Percentiles rank a stretch among this genome's conserved stretches.
These are phyloP conservation scores for Fusarium denticulatum DNA, from an alignment of 2,329 filamentous ascomycete species.

Conservation along the genomic window DNA sequence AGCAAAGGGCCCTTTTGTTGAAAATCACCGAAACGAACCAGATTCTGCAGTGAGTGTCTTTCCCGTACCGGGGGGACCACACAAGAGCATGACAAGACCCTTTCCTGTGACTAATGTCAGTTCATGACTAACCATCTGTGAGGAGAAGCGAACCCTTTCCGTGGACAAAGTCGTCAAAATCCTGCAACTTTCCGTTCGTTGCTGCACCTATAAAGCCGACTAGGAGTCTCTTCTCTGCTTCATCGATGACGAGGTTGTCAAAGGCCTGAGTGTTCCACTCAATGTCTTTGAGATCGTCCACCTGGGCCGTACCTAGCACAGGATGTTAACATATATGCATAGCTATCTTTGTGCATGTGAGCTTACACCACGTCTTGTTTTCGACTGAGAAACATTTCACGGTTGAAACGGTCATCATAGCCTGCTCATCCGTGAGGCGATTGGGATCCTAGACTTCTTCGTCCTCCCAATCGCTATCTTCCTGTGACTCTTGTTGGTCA, in stretches of 20 bases:
- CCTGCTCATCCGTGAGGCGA: no score
- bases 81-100: constrained; percentile 49
- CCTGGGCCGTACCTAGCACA: no score
- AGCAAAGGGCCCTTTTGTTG: not conserved
- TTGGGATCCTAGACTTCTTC: no score
- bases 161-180: not conserved
- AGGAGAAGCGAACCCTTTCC: not conserved
- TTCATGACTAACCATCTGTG: accelerated
- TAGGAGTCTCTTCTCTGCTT: constrained; percentile 1
- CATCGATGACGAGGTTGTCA: not conserved
- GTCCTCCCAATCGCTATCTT: no score
- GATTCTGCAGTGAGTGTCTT: constrained; percentile 54
- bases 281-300: not conserved
- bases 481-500: no score
- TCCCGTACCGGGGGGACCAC: constrained; percentile 48
- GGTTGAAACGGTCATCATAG: no score
- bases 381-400: no score
- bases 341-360: no score
- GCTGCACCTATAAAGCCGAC: not conserved
- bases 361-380: no score
- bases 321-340: no score
- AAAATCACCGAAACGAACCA: not conserved
- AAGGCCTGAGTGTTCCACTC: not conserved
- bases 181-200: not conserved
- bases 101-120: constrained; percentile 1